Base-by-base conservation (phyloP, 345 rosid genomes). In the Moricandia moricandioides region DNA sequence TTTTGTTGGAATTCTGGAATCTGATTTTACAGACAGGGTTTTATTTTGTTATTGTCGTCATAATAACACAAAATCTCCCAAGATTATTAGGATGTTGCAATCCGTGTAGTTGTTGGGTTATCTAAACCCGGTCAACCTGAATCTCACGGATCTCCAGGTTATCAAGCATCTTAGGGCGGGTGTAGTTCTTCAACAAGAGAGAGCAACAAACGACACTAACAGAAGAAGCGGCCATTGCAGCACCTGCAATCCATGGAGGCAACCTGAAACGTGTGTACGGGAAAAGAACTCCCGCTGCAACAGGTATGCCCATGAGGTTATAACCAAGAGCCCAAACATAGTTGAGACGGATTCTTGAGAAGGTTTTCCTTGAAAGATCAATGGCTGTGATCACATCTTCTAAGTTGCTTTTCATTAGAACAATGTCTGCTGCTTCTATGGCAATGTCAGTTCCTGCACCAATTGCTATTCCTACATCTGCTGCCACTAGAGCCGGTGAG, bases 221-320 rank as follows among this genome's bases (percentile, higher is more conserved):
- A 0, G 98, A 94, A 43, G 98, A 94, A 2, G 98, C 93, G 8
- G 98, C 98, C 98, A 94, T 94, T 52, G 97, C 96, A 4, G 96
- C 98, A 8, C 97, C 98, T 2, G 98, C 98, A 3, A 94, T 87
- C 98, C 98, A 94, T 0, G 98, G 98, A 0, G 98, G 97, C 49
- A 94, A 79, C 43, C 97, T 90, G 76, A 89, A 88, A 30, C 87
- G 72, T 0, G 85, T 85, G 0, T 67, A 67, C 0, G 97, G 98
- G 70, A 84, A 94, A 45, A 94, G 88, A 8, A 83, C 88, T 2
- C 98, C 98, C 0, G 95, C 98, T 3, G 98, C 97, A 2, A 91
- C 84, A 0, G 97, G 96, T 39, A 94, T 88, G 12, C 95, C 96
- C 3, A 91, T 83, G 33, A 94, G 82, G 75, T 94, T 94, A 71